phyloP scores from a whole-genome alignment of 805 yeast species.

The Nakazawaea siamensis region DNA sequence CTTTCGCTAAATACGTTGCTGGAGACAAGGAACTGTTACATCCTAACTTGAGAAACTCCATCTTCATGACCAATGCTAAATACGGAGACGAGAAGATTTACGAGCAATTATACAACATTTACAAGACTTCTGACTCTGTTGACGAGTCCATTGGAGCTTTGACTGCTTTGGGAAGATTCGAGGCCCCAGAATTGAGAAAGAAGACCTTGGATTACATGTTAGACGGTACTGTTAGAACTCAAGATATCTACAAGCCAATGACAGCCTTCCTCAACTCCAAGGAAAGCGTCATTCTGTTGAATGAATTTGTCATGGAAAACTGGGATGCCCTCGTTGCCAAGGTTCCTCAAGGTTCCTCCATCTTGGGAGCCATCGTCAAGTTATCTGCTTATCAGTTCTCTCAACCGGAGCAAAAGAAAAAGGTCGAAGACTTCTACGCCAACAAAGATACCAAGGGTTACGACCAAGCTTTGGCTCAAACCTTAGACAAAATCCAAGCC shows the following conservation, averaged over 20 bases:
- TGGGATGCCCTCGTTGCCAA: slow-evolving; percentile 62
- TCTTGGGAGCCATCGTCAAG: slow-evolving; percentile 70
- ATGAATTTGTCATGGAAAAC: slow-evolving; percentile 61
- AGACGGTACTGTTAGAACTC: slow-evolving; percentile 64
- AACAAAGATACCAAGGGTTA: slow-evolving; percentile 52
- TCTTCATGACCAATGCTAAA: slow-evolving; percentile 61
- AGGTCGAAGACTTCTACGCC: slow-evolving; percentile 43
- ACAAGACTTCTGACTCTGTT: slow-evolving; percentile 48
- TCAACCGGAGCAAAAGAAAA: slow-evolving; percentile 29
- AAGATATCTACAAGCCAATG: slow-evolving; percentile 54
- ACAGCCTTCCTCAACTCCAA: slow-evolving; percentile 57
- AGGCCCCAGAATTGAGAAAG: slow-evolving; percentile 39
- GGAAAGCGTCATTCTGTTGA: slow-evolving; percentile 60
- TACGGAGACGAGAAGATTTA: slow-evolving; percentile 55
- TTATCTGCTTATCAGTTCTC: slow-evolving; percentile 33
- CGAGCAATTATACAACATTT: slow-evolving; percentile 52
- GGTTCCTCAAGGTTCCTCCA: slow-evolving; percentile 74
- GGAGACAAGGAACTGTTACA: slow-evolving; percentile 67
- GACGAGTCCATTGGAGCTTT: slow-evolving; percentile 70
- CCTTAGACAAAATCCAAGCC: slow-evolving; percentile 51
- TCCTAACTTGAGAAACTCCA: slow-evolving; percentile 62
- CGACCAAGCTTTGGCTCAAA: slow-evolving; percentile 56
- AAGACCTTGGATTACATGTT: slow-evolving; percentile 54
- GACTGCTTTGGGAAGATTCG: slow-evolving; percentile 58
- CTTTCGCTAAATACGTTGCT: slow-evolving; percentile 43